phyloP scores from a whole-genome alignment of 768 basidiomycete species.

The Pulveroboletus ravenelii region DNA sequence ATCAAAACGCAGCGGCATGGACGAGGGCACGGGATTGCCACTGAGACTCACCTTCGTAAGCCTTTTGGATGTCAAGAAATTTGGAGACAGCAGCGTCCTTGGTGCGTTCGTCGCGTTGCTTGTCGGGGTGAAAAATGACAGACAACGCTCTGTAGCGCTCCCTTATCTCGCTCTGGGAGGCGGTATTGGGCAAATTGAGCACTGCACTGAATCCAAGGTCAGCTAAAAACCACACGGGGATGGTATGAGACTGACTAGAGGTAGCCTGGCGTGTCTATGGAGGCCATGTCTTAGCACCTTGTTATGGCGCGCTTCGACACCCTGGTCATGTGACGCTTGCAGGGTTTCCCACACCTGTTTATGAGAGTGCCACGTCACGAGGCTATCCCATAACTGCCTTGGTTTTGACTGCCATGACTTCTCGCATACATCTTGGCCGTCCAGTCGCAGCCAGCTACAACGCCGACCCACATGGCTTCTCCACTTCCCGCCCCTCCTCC shows the following conservation, averaged over 20 bases:
- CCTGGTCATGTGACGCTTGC: constrained; percentile 19
- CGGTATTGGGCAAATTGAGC: constrained; percentile 63
- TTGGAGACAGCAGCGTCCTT: constrained; percentile 58
- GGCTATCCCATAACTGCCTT: too few species aligned
- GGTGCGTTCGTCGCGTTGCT: constrained; percentile 55
- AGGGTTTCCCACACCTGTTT: constrained; percentile 20
- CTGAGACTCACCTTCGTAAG: constrained; percentile 62
- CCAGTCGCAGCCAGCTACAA: constrained; percentile 57
- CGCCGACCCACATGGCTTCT: constrained; percentile 75
- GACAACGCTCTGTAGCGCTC: constrained; percentile 71
- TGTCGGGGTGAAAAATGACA: constrained; percentile 82
- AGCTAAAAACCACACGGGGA: not conserved
- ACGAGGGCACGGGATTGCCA: not conserved
- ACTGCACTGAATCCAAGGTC: constrained; percentile 39
- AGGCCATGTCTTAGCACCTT: not conserved
- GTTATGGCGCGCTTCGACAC: not conserved
- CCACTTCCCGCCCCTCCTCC: constrained; percentile 61
- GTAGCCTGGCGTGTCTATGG: constrained; percentile 16
- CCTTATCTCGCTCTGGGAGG: constrained; percentile 64
- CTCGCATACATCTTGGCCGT: constrained; percentile 78
- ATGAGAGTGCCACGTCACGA: constrained; percentile 23
- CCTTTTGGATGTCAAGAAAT: constrained; percentile 76
- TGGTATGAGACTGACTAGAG: constrained; percentile 25
- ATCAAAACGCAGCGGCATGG: not conserved
- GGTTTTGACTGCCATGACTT: constrained; percentile 49